A percentile compares a stretch with the other conserved stretches of the same genome.
Evolutionary conservation across 2,329 filamentous ascomycete species (phyloP).

Genomic region (Exophiala lecanii-corni): DNA sequence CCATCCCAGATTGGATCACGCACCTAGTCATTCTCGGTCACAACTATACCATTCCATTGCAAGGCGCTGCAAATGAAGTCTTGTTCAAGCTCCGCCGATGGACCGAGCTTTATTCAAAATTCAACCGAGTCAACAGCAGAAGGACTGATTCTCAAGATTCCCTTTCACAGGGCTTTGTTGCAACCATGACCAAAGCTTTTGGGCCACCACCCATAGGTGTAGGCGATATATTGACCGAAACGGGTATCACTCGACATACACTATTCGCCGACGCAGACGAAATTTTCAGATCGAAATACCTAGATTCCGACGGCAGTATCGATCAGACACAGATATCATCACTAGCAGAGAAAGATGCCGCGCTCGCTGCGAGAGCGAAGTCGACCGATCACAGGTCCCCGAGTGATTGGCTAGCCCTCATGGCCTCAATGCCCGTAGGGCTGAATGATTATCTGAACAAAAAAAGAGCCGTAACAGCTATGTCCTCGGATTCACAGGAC

Average conservation of each 20-base stretch:
- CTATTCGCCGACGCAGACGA: neutral
- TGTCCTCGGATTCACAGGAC: neutral
- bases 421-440: constrained; percentile 2
- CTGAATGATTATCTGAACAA: neutral
- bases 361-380: neutral
- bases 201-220: constrained; percentile 21
- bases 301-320: neutral
- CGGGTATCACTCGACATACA: constrained; percentile 11
- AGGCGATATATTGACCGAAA: constrained; percentile 18
- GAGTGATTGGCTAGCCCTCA: neutral
- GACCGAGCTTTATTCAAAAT: constrained; percentile 1
- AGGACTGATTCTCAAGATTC: neutral
- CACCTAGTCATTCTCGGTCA: constrained; percentile 70
- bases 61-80: constrained; percentile 63
- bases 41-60: constrained; percentile 59
- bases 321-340: neutral
- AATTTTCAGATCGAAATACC: neutral
- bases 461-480: neutral
- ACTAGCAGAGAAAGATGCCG: neutral
- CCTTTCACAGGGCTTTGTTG: neutral
- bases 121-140: neutral
- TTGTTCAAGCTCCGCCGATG: constrained; percentile 33
- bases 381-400: neutral
- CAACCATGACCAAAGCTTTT: constrained; percentile 11
- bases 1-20: constrained; percentile 84